phyloP scores from a whole-genome alignment of 73 alveolate genomes.

The Loxodes magnus region DNA sequence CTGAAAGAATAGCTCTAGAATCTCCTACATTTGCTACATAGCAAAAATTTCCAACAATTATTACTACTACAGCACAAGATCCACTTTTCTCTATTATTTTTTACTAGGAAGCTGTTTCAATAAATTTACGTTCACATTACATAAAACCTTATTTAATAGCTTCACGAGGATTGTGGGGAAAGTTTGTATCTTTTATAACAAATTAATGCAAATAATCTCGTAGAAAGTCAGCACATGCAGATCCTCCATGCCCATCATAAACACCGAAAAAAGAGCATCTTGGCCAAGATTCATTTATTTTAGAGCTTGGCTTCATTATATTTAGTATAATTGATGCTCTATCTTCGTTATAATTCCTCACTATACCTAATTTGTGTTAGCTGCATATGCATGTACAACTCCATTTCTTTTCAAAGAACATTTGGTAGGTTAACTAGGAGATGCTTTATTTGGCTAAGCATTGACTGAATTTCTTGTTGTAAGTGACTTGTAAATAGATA shows the following conservation, averaged over 20 bases:
- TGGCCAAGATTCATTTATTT: slow-evolving; percentile 83
- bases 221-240: slow-evolving; percentile 84
- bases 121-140: slow-evolving; percentile 76
- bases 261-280: slow-evolving; percentile 94
- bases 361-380: slow-evolving; percentile 93
- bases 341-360: slow-evolving; percentile 87
- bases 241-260: slow-evolving; percentile 98
- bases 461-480: too few species aligned
- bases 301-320: slow-evolving; percentile 55
- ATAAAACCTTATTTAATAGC: slow-evolving; percentile 90
- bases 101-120: slow-evolving; percentile 39
- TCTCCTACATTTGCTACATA: slow-evolving; percentile 97
- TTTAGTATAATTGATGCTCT: slow-evolving; percentile 77
- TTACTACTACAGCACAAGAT: slow-evolving; percentile 86
- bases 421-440: too few species aligned
- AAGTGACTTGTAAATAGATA: too few species aligned
- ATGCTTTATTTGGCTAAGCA: too few species aligned
- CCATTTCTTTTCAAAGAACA: slow-evolving; percentile 75
- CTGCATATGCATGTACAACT: slow-evolving; percentile 91
- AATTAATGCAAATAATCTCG: slow-evolving; percentile 91
- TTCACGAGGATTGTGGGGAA: slow-evolving; percentile 89
- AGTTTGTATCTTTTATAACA: slow-evolving; percentile 72
- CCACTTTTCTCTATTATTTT: slow-evolving; percentile 78
- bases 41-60: slow-evolving; percentile 82
- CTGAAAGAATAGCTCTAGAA: slow-evolving; percentile 82